Conservation (phyloP, 2,329 filamentous ascomycete species). For the Fusarium sublunatum region DNA sequence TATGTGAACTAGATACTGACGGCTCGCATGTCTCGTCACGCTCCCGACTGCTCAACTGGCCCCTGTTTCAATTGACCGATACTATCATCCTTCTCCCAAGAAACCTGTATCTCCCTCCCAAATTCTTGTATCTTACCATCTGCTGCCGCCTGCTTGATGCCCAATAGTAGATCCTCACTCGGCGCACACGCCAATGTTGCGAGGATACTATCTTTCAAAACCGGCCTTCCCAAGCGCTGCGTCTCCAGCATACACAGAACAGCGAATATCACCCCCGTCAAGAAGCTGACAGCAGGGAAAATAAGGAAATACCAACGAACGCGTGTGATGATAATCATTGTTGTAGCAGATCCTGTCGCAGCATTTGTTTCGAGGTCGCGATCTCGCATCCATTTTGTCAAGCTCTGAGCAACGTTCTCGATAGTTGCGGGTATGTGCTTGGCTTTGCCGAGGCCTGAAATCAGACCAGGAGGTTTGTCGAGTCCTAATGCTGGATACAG, state of each 20-base stretch:
- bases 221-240: neutral
- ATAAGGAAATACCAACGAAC: conserved; percentile 13
- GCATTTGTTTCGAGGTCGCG: neutral
- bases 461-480: neutral
- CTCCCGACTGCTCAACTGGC: neutral
- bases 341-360: neutral
- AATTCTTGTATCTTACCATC: neutral
- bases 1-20: too few species aligned
- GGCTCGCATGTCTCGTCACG: neutral
- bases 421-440: neutral
- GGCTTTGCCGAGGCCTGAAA: conserved; percentile 1
- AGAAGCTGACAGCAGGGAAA: neutral
- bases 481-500: conserved; percentile 6
- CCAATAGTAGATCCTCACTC: neutral
- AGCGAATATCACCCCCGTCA: neutral
- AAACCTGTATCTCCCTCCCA: neutral
- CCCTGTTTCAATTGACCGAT: neutral
- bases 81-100: neutral
- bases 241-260: conserved; percentile 8
- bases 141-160: neutral
- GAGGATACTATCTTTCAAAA: conserved; percentile 1
- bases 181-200: conserved; percentile 7
- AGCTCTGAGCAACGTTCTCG: conserved; percentile 11
- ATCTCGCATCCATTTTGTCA: conserved; percentile 32
- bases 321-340: neutral